phyloP scores from a whole-genome alignment of 345 rosid genomes.

The Heritiera fomes region DNA sequence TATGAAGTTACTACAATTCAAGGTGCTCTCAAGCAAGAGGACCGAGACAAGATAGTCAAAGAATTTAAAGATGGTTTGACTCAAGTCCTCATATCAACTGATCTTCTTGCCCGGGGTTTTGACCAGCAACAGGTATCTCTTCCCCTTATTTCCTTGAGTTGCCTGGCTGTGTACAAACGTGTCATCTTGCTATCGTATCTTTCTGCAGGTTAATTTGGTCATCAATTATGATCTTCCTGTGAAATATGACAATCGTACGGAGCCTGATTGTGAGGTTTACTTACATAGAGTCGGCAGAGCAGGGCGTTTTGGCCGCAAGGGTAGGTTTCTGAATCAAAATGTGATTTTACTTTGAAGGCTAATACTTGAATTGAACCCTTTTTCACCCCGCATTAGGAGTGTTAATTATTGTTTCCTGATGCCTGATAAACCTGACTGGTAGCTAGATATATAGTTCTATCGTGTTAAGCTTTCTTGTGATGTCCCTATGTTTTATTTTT shows the following conservation, averaged over 20 bases:
- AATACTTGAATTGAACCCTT: background rate
- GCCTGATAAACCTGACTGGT: background rate
- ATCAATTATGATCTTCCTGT: conserved; percentile 80
- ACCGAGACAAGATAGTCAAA: conserved; percentile 79
- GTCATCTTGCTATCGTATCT: conserved; percentile 16
- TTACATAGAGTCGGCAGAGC: conserved; percentile 97
- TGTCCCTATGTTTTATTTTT: background rate
- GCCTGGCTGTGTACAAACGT: background rate
- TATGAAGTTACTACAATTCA: conserved; percentile 84
- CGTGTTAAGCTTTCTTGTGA: background rate
- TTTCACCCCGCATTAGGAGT: background rate
- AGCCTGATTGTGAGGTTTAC: conserved; percentile 88
- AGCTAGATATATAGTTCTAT: background rate
- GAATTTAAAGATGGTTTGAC: conserved; percentile 89
- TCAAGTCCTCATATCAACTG: conserved; percentile 85
- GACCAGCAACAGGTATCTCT: conserved; percentile 78
- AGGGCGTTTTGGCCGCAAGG: conserved; percentile 94
- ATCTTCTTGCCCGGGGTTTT: conserved; percentile 91
- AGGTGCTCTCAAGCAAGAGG: conserved; percentile 60
- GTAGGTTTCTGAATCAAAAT: conserved; percentile 30
- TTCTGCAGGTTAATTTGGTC: conserved; percentile 78
- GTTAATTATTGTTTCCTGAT: background rate
- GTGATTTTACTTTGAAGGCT: background rate
- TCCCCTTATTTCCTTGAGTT: conserved; percentile 8
- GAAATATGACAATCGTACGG: conserved; percentile 45